These are phyloP conservation scores for Diplodia corticola DNA, from an alignment of 2,329 filamentous ascomycete species.

Conservation along the genomic window DNA sequence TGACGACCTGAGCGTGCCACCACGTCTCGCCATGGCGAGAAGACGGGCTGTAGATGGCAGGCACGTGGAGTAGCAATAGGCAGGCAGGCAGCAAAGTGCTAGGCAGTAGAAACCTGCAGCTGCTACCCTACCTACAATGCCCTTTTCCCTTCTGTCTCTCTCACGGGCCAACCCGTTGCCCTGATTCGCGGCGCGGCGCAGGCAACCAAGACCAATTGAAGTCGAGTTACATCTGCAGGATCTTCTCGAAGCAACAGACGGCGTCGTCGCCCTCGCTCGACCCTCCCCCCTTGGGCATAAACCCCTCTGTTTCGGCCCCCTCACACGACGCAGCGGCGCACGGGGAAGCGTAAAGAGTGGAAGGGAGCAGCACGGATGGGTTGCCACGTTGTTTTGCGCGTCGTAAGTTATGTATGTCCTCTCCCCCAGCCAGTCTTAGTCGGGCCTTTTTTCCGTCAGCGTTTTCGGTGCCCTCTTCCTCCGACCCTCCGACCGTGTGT, in stretches of 20 bases:
- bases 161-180: neutral
- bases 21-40: neutral
- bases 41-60: neutral
- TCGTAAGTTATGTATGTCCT: neutral
- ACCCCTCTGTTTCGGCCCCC: neutral
- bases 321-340: too few relatives aligned
- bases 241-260: too few relatives aligned
- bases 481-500: neutral
- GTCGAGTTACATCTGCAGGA: too few relatives aligned
- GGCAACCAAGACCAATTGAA: neutral
- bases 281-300: too few relatives aligned
- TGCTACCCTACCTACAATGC: neutral
- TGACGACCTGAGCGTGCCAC: neutral
- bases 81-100: too few relatives aligned
- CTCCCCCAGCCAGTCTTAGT: too few relatives aligned
- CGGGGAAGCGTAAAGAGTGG: neutral
- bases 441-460: neutral
- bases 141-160: neutral
- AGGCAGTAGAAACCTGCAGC: too few relatives aligned
- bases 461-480: neutral
- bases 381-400: conserved; percentile 1
- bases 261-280: too few relatives aligned
- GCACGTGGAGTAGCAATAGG: neutral
- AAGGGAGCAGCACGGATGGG: neutral
- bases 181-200: neutral